Evolutionary conservation across 2,329 filamentous ascomycete species (phyloP), one percentile per base, ranked within the genome.

Genomic region (Colletotrichum sp.): DNA sequence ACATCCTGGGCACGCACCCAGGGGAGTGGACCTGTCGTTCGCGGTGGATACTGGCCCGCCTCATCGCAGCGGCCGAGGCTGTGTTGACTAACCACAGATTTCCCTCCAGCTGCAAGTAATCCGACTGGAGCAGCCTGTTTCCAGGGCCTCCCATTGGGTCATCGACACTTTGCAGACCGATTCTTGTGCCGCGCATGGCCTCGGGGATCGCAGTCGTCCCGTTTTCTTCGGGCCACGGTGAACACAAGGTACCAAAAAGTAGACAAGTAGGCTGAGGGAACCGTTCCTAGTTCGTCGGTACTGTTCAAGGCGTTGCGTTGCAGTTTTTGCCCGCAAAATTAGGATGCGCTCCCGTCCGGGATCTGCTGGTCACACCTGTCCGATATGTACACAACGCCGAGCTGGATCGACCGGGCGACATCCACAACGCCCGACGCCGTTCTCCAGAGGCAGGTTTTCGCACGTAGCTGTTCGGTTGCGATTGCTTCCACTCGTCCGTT

Each of bases 271-370:
- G 24, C 52, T 24, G 12, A 8, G 24, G 21, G 52, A 24, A 57
- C 52, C 34, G 49, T 57, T 57, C 52, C 28, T 60, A 12, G 36
- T 62, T 44, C 39, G 39, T 18, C 18, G 34, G 44, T 39, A 21
- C 39, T 24, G 39, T 30, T 18, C 66, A 36, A n/a, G 24, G 34
- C 26, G 34, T 24, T 21, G 49, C 16, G 36, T 59, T 59, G 71
- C 66, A 70, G 34, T 10, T 44, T 18, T 30, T 57, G 39, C 66
- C 66, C 57, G 66, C 44, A 74, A 74, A 70, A 70, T 70, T 64
- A 44, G 66, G 66, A 59, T 74, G 71, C 71, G 59, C 67, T 70
- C 57, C 59, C 59, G 71, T 55, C 57, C 18, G 36, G 71, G 39
- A 44, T 64, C 57, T 70, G 66, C 59, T 55, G 39, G 66, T 39